A percentile compares a stretch with the other conserved stretches of the same genome.
phyloP scores from a whole-genome alignment of 192 early-diverging fungal species.

The Dispira simplex region DNA sequence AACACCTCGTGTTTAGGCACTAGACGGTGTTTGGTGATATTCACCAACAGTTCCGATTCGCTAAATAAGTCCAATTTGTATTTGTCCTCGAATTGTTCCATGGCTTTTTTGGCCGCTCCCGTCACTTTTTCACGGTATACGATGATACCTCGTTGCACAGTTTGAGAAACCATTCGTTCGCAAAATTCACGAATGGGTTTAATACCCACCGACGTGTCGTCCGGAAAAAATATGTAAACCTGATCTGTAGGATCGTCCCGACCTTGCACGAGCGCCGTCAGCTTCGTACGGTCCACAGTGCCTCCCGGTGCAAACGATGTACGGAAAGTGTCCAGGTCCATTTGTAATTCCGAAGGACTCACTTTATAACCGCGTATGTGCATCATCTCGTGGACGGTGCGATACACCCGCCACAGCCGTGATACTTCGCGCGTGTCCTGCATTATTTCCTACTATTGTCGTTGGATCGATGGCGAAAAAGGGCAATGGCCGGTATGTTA shows the following conservation, averaged over 20 bases:
- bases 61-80: constrained; percentile 67
- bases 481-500: too few species aligned
- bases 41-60: constrained; percentile 87
- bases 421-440: constrained; percentile 39
- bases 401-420: constrained; percentile 67
- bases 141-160: constrained; percentile 68
- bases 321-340: constrained; percentile 68
- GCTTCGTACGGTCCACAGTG: constrained; percentile 55
- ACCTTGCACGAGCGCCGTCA: constrained; percentile 78
- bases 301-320: constrained; percentile 46
- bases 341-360: constrained; percentile 58
- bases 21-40: constrained; percentile 90
- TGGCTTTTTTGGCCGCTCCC: constrained; percentile 66
- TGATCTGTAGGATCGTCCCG: constrained; percentile 66
- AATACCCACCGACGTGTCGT: constrained; percentile 76
- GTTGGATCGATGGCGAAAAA: too few species aligned
- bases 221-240: constrained; percentile 85
- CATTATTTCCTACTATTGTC: too few species aligned
- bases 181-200: constrained; percentile 75
- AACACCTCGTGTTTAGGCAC: constrained; percentile 93
- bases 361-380: constrained; percentile 81
- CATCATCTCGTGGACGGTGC: constrained; percentile 83
- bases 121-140: constrained; percentile 77
- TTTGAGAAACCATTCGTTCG: constrained; percentile 64
- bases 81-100: constrained; percentile 23